Conservation (phyloP, 331 rosid genomes). For the Erythrophleum ivorense region DNA sequence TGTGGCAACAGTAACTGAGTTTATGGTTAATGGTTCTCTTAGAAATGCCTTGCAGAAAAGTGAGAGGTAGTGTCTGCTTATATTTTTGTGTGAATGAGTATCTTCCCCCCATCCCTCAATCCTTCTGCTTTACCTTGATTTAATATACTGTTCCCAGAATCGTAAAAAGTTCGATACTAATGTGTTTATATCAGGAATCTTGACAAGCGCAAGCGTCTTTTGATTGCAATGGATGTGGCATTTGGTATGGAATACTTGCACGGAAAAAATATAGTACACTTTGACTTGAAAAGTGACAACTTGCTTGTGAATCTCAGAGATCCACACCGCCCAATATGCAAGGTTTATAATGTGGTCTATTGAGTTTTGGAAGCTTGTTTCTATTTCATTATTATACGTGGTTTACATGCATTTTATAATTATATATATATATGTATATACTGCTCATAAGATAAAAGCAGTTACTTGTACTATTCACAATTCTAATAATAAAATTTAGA, state of each 20-base stretch:
- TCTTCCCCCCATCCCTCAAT: not conserved
- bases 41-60: constrained; percentile 85
- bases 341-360: constrained; percentile 56
- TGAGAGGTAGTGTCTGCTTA: constrained; percentile 60
- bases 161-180: constrained; percentile 24
- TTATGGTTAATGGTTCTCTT: constrained; percentile 90
- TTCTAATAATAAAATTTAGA: not conserved
- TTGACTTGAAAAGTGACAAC: constrained; percentile 96
- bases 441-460: too few relatives aligned
- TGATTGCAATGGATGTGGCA: constrained; percentile 94
- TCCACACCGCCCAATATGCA: constrained; percentile 93
- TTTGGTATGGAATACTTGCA: constrained; percentile 96
- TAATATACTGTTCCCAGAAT: constrained; percentile 22
- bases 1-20: constrained; percentile 96
- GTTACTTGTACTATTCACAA: not conserved
- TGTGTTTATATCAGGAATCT: constrained; percentile 60
- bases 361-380: constrained; percentile 33
- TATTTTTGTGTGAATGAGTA: constrained; percentile 2
- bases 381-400: constrained; percentile 25
- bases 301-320: constrained; percentile 92
- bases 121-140: constrained; percentile 33
- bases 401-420: constrained; percentile 11
- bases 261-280: constrained; percentile 88
- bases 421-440: too few relatives aligned
- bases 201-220: constrained; percentile 78